These are phyloP conservation scores for Fusarium sp. DNA, from an alignment of 2,329 filamentous ascomycete species.

Conservation along the genomic window DNA sequence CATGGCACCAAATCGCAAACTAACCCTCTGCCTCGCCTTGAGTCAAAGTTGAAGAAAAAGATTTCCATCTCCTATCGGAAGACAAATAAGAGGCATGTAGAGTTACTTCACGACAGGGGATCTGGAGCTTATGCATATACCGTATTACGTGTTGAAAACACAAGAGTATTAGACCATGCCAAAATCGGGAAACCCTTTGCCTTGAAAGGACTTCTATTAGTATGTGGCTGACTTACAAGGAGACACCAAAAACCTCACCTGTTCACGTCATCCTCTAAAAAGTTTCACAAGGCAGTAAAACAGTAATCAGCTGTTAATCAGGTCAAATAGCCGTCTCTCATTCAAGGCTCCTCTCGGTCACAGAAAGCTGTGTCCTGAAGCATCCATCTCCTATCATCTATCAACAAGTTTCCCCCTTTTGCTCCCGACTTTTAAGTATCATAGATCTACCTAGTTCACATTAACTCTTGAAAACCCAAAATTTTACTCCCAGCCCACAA, in stretches of 20 bases:
- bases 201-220: too few relatives aligned
- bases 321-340: background rate
- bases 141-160: too few relatives aligned
- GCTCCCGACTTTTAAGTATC: slow-evolving; percentile 22
- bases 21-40: too few relatives aligned
- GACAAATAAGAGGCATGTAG: too few relatives aligned
- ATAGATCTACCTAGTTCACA: slow-evolving; percentile 32
- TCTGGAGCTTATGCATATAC: background rate
- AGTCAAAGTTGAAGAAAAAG: too few relatives aligned
- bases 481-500: background rate
- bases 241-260: background rate
- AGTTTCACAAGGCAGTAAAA: background rate
- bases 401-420: slow-evolving; percentile 9
- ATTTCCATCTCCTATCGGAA: too few relatives aligned
- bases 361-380: background rate
- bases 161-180: too few relatives aligned
- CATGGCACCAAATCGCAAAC: too few relatives aligned
- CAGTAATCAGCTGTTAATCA: background rate
- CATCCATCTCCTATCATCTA: background rate
- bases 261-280: background rate
- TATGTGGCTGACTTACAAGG: background rate
- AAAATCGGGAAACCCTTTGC: too few relatives aligned
- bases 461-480: slow-evolving; percentile 5
- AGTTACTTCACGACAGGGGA: background rate
- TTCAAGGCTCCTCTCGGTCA: background rate